Evolutionary conservation across 2,329 filamentous ascomycete genomes (phyloP).

Genomic region (Talaromyces pinophilus): DNA sequence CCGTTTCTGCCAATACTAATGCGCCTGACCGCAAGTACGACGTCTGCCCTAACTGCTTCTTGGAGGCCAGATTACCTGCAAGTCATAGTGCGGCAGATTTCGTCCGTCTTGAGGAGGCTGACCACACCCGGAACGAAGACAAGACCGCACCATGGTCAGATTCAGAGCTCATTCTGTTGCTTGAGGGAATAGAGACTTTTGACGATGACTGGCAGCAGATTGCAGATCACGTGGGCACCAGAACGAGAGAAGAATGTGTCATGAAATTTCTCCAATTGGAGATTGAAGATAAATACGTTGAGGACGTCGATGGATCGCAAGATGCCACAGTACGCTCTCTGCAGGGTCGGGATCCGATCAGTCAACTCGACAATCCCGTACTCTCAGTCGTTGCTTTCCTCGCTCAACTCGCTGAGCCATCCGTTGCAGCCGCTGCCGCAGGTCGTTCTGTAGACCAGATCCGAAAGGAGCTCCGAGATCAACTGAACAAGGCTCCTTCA

Average conservation of each 20-base stretch:
- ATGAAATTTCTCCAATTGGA: conserved; percentile 94
- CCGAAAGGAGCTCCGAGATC: conserved; percentile 74
- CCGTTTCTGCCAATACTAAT: conserved; percentile 58
- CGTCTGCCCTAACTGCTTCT: conserved; percentile 86
- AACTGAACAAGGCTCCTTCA: conserved; percentile 64
- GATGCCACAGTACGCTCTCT: conserved; percentile 68
- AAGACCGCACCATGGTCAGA: conserved; percentile 89
- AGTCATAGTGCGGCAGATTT: conserved; percentile 80
- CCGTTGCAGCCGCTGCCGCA: conserved; percentile 85
- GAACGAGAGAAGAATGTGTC: conserved; percentile 93
- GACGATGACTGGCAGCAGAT: conserved; percentile 96
- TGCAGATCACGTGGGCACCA: conserved; percentile 85
- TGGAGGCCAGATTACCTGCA: conserved; percentile 78
- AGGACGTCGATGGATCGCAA: conserved; percentile 66
- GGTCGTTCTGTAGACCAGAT: conserved; percentile 85
- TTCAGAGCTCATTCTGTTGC: conserved; percentile 79
- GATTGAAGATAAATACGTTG: conserved; percentile 95
- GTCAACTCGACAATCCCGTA: conserved; percentile 90
- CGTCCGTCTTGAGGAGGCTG: conserved; percentile 84
- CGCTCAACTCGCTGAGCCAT: conserved; percentile 84
- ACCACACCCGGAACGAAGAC: conserved; percentile 75
- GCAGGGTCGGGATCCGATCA: conserved; percentile 82
- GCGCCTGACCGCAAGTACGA: conserved; percentile 71
- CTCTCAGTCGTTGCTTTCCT: conserved; percentile 95
- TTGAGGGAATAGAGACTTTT: conserved; percentile 88